Base-by-base conservation (phyloP, 768 basidiomycete species). In the Rhodocollybia butyracea region DNA sequence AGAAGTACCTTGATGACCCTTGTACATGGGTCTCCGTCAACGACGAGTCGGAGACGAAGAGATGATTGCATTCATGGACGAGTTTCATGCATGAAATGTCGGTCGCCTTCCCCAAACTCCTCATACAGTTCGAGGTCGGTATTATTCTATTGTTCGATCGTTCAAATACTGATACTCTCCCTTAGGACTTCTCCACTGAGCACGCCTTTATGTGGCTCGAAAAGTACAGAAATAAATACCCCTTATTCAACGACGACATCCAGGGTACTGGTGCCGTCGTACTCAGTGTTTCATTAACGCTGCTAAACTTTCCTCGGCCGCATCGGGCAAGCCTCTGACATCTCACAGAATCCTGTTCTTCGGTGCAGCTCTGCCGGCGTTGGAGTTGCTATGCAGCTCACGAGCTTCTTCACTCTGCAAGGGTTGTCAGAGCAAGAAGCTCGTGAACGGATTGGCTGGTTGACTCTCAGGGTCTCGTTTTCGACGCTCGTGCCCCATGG, bases 341-440 rank as follows among this genome's bases (percentile, higher is more conserved):
- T 81, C 85, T 29, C 94, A 96, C 64, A 83, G 85, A 36, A 91
- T 97, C 63, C 82, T 96, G 40, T 96, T 98, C 79, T 86, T 92
- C 53, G 95, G 95, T 17, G 92, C 94, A 3, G 95, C 5, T 89
- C 87, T 24, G 91, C 92, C 2, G 94, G 93, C 59, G 89, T 97
- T 51, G 95, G 94, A 43, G 94, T 98, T 42, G 94, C 88, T 55
- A 85, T 82, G 73, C 93, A 96, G 68, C 74, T 92, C 50, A 82
- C 86, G 76, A 89, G 88, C 68, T 96, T 94, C 80, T 94, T 94
- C 78, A 91, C 82, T 34, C 71, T 91, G 60, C 71, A 80, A 39
- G 87, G 88, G 8, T 59, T 89, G 68, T 73, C 70, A 19, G 84
- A 81, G 59, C 81, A 88, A 56, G 85, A 89, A 59, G 89, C 89